Percentiles rank a stretch among this genome's conserved stretches.
Conservation (phyloP, 2,329 filamentous ascomycete genomes). For the Apiospora hydei region DNA sequence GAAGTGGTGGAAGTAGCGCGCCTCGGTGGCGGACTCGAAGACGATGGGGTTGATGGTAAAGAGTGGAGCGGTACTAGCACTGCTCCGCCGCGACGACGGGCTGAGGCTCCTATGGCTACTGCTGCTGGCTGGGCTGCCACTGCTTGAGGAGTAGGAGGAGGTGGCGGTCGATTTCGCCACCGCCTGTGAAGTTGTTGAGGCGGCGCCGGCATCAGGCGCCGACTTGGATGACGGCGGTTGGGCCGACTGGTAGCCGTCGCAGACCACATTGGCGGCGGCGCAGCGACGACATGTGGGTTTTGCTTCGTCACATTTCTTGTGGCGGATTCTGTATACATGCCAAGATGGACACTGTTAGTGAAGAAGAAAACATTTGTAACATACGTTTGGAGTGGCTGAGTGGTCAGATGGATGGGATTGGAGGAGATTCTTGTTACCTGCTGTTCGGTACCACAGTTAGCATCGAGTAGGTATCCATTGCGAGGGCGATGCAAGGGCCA, state of each 20-base stretch:
- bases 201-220: background rate
- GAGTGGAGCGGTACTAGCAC: background rate
- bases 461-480: background rate
- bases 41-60: conserved; percentile 15
- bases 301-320: conserved; percentile 2
- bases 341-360: background rate
- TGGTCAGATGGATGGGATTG: background rate
- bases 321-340: background rate
- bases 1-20: conserved; percentile 16
- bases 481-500: background rate
- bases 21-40: conserved; percentile 18
- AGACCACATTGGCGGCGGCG: conserved; percentile 3
- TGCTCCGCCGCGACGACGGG: background rate
- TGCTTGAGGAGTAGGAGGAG: background rate
- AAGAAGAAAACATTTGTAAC: background rate
- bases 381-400: background rate
- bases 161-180: background rate
- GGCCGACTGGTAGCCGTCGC: background rate
- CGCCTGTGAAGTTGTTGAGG: background rate
- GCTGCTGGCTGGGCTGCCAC: background rate
- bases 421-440: background rate
- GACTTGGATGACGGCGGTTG: background rate
- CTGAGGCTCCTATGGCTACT: background rate
- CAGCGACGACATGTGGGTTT: conserved; percentile 9
- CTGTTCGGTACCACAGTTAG: conserved; percentile 16